Base-by-base conservation (phyloP, 2,329 filamentous ascomycete genomes). In the Pseudogymnoascus sp. region DNA sequence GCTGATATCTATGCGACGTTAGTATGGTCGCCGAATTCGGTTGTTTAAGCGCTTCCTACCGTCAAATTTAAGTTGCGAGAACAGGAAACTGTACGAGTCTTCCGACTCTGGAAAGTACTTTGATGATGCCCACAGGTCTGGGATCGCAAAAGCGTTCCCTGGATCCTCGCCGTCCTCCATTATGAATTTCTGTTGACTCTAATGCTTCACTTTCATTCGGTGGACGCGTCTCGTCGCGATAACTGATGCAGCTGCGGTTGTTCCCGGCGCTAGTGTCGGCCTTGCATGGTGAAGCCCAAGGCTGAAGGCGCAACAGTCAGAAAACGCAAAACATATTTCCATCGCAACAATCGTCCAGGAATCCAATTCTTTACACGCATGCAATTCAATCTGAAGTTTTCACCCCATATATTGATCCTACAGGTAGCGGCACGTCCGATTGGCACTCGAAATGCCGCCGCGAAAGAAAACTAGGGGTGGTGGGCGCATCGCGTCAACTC, bases 381-480 rank as follows among this genome's bases (percentile, higher is more conserved):
- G 13, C 37, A 60, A 25, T 3, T 60, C 21, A 42, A 45, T 35
- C 39, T 15, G n/a, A 52, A 64, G 13, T 12, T 29, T 36, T 8
- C 61, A 36, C 21, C 40, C 33, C 40, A 27, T 18, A 36, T 61
- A 52, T 61, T 58, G 12, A 37, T n/a, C 27, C 5, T 61, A 40
- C 27, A 27, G 60, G 40, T 42, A 58, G 36, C 10, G 31, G 36
- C 31, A 18, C 40, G 18, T 21, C 42, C 15, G 13, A 5, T 9
- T 21, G n/a, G 13, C 5, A 4, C 15, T 31, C 40, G n/a, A 27
- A 52, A 90, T 90, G 87, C 84, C 87, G 61, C 87, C 87, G 1
- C 82, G 84, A 66, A 92, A 91, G 74, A 87, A 85, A 69, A 80
- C 82, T 37, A 87, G 84, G 69, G 76, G 72, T 59, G 73, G 79